Evolutionary conservation across 306 rosid species (phyloP), one percentile per base, ranked within the genome.

Genomic region (Cercis canadensis): DNA sequence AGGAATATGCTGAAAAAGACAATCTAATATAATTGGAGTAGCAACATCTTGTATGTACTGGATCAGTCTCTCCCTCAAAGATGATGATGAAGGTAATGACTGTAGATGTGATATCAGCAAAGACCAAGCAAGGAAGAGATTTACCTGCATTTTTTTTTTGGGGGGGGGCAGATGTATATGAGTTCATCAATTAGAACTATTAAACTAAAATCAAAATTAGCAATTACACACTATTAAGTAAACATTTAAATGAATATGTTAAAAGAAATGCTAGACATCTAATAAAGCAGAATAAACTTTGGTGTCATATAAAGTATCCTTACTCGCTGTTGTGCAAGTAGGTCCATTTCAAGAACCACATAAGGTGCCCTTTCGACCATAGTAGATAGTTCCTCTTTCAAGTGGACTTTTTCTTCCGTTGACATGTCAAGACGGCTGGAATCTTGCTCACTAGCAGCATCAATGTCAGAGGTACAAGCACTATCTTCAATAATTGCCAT

Each of bases 1-100:
- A 73, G 95, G 95, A 65, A 94, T 87, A 77, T 90, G 92, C 86
- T 94, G 97, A 79, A 94, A 90, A 77, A 94, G 83, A 82, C 96
- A 94, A 84, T 90, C 92, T 82, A 94, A 69, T 73, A 90, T 85
- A 61, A 66, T 79, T 31, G 92, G 80, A 64, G 78, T 87, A 68
- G 93, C 90, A 59, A 87, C 86, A 62, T 87, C 90, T 81, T 90
- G 98, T 72, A 90, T 77, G 70, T 90, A 87, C 83, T 88, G 98
- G 82, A 89, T 83, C 68, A 94, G 74, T 72, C 88, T 84, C 79
- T 90, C 95, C 87, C 89, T 89, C 58, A 78, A 77, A 81, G 94
- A 72, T 67, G 98, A 90, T 44, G 97, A 90, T 5, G 92, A 75
- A 29, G 96, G 92, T 74, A 94, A 86, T 7, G 95, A 86, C 81